Evolutionary conservation across 768 basidiomycete species (phyloP), one percentile per base, ranked within the genome.

Genomic region (Auriscalpium microsporum): DNA sequence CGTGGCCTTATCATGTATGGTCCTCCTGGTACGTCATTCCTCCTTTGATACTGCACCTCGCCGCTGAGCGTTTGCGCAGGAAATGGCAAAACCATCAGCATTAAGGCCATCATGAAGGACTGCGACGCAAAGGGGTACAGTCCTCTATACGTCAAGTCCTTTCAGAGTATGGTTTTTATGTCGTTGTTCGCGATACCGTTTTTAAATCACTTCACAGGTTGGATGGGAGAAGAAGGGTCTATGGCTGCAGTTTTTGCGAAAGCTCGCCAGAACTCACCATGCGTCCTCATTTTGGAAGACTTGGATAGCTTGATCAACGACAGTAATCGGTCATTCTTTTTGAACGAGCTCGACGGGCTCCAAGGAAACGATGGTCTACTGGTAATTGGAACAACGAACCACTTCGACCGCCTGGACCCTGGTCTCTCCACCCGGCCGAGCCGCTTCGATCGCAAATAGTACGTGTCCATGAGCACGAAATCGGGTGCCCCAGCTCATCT

Each of bases 381-480:
- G 33, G 72, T 92, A 62, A 83, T 92, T 54, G 84, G 79, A 16
- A 82, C 88, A 1, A 93, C 91, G 23, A 94, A 93, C 65, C 88
- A 93, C 68, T 84, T 91, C 57, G 87, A 91, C 44, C 73, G 77
- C 46, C 78, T 93, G 44, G 91, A 92, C 64, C 82, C 86, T 35
- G 86, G 84, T 8, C 67, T 94, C 56, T 84, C 86, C 59, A 80
- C 73, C 44, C 79, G 91, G 17, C 90, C 90, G 9, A 90, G 86
- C 62, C 80, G 90, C 40, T 93, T 93, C 62, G 90, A 93, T 65
- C 76, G 91, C 52, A 90, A 92, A 74, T 91, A 83, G 89, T 87
- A 60, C 58, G 87, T 77, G 9, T 37, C 48, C 40, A 0, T 45
- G 13, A 16, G 10, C n/a, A 35, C 42, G n/a, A 34, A 45, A 17